A percentile compares a stretch with the other conserved stretches of the same genome.
Evolutionary conservation across 495 filamentous ascomycete species (phyloP).

Genomic region (Physcia stellaris): DNA sequence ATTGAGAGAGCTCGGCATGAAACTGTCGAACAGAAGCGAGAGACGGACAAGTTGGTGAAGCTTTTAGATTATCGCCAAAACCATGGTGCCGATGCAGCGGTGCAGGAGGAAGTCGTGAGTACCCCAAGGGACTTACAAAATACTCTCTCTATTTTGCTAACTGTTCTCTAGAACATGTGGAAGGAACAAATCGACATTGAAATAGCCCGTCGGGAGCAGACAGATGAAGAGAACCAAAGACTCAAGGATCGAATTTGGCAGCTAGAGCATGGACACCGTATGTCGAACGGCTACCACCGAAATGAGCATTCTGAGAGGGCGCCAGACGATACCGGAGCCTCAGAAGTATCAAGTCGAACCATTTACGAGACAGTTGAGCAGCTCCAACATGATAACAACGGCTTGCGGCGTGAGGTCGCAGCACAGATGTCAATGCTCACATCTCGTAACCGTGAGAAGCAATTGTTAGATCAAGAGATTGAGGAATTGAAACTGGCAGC

Average conservation of each 20-base stretch:
- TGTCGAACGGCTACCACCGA: constrained; percentile 48
- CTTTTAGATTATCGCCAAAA: no score
- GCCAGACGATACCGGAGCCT: constrained; percentile 37
- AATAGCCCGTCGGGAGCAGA: constrained; percentile 75
- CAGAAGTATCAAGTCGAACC: constrained; percentile 48
- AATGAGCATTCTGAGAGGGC: constrained; percentile 46
- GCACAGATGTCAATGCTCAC: constrained; percentile 98
- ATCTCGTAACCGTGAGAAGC: constrained; percentile 86
- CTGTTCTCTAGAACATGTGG: constrained; percentile 54
- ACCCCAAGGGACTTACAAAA: no score
- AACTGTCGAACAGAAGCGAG: constrained; percentile 58
- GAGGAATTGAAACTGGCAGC: constrained; percentile 86
- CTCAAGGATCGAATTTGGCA: constrained; percentile 75
- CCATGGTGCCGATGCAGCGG: constrained; percentile 49
- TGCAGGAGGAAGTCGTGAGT: constrained; percentile 82
- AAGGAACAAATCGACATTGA: constrained; percentile 93
- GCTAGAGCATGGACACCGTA: constrained; percentile 33
- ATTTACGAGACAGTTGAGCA: constrained; percentile 72
- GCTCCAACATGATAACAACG: constrained; percentile 81
- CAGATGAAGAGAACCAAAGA: constrained; percentile 73
- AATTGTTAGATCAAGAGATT: constrained; percentile 89
- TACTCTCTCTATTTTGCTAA: no score
- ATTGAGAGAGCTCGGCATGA: constrained; percentile 72
- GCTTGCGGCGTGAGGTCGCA: constrained; percentile 79
- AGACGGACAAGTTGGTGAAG: no score